A percentile compares a stretch with the other conserved stretches of the same genome.
These are phyloP conservation scores for Lachnellula willkommii DNA, from an alignment of 2,329 filamentous ascomycete genomes.

Conservation along the genomic window DNA sequence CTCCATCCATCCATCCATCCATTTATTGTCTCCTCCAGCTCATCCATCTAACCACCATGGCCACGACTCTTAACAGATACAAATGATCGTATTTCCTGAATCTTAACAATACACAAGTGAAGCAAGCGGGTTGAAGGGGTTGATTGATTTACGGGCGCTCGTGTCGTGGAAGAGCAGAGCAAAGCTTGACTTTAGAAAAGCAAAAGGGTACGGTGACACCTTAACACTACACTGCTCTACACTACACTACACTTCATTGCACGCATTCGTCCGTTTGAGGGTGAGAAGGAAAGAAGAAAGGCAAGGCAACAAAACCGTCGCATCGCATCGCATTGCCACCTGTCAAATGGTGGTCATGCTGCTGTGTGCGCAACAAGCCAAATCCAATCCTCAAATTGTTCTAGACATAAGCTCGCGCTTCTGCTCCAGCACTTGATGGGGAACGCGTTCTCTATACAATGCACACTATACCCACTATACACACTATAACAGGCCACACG, in stretches of 20 bases:
- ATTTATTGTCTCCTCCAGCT: constrained; percentile 11
- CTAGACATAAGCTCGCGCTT: constrained; percentile 23
- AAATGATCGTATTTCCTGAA: constrained; percentile 31
- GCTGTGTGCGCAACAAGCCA: neutral
- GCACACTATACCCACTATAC: neutral
- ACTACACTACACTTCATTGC: constrained; percentile 14
- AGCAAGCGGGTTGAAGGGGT: constrained; percentile 13
- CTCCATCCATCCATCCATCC: constrained; percentile 3
- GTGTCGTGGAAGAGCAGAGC: neutral
- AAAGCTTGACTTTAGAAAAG: constrained; percentile 16
- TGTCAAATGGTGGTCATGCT: neutral
- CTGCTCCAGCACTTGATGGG: constrained; percentile 9
- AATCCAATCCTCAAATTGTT: constrained; percentile 6
- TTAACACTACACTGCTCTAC: constrained; percentile 20
- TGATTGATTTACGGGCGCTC: constrained; percentile 9
- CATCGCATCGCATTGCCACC: too few relatives aligned
- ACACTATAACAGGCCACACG: constrained; percentile 2
- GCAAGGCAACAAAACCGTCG: neutral
- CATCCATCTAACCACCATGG: constrained; percentile 22
- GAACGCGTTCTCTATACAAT: neutral
- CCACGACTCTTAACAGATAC: constrained; percentile 26
- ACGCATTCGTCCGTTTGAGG: constrained; percentile 16
- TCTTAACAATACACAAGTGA: constrained; percentile 26
- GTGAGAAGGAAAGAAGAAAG: constrained; percentile 3
- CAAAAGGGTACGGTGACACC: constrained; percentile 33